Conservation (phyloP, 306 rosid species). For the Mucuna pruriens region DNA sequence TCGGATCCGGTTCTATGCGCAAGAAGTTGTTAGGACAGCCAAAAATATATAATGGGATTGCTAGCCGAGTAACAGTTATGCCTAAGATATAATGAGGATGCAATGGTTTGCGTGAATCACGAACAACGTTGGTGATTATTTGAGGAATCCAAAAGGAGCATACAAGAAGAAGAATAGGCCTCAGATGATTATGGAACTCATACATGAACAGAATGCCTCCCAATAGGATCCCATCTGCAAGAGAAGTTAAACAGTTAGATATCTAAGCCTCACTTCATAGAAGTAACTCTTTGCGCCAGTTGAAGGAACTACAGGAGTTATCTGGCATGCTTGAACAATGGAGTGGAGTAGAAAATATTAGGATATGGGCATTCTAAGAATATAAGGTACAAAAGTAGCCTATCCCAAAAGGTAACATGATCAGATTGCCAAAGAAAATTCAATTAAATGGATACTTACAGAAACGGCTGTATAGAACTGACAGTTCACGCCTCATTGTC, state of each 20-base stretch:
- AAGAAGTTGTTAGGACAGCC: slow-evolving; percentile 98
- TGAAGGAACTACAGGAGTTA: slow-evolving; percentile 18
- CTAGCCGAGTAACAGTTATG: slow-evolving; percentile 82
- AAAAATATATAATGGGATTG: slow-evolving; percentile 81
- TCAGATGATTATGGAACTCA: slow-evolving; percentile 84
- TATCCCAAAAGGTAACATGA: slow-evolving; percentile 19
- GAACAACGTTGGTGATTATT: slow-evolving; percentile 81
- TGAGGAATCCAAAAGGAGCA: slow-evolving; percentile 99
- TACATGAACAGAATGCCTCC: slow-evolving; percentile 98
- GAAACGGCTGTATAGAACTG: slow-evolving; percentile 95
- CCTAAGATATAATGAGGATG: slow-evolving; percentile 95
- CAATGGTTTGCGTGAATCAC: slow-evolving; percentile 94
- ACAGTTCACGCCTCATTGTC: slow-evolving; percentile 97
- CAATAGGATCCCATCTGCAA: slow-evolving; percentile 95
- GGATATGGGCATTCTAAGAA: slow-evolving; percentile 6
- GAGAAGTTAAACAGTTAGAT: slow-evolving; percentile 25
- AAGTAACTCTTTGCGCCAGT: slow-evolving; percentile 5
- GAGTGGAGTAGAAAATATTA: background rate
- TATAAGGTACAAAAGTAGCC: background rate
- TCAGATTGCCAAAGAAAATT: slow-evolving; percentile 16
- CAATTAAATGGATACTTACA: slow-evolving; percentile 61
- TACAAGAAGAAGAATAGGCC: slow-evolving; percentile 82
- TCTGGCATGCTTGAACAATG: background rate
- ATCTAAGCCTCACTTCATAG: slow-evolving; percentile 30
- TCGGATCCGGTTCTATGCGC: slow-evolving; percentile 79